Conservation (phyloP, 305 asterid genomes). For the Fraxinus latifolia region DNA sequence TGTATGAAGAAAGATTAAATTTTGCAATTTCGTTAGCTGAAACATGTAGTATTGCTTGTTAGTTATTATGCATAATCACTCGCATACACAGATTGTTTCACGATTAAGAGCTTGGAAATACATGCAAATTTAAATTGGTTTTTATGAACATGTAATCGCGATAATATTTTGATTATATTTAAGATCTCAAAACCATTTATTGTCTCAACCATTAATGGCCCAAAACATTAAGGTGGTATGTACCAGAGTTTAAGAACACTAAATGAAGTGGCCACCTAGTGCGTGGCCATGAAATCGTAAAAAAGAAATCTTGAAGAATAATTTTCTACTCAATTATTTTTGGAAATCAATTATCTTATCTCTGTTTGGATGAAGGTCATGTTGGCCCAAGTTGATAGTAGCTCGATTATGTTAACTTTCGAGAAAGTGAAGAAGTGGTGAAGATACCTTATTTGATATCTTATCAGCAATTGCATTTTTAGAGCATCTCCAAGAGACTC, state of each 20-base stretch:
- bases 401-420: background rate
- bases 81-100: background rate
- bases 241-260: background rate
- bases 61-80: background rate
- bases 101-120: background rate
- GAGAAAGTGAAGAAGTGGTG: background rate
- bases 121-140: background rate
- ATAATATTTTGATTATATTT: background rate
- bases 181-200: background rate
- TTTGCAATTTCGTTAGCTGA: background rate
- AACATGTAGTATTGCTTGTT: background rate
- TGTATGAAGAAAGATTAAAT: background rate
- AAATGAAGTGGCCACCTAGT: background rate
- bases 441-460: background rate
- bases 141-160: background rate
- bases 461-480: background rate
- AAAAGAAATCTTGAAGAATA: background rate
- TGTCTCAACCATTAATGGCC: background rate
- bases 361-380: background rate
- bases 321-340: background rate
- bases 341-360: background rate
- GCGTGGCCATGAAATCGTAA: background rate
- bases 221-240: background rate
- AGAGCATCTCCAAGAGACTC: background rate
- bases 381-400: slow-evolving; percentile 8